A percentile compares a stretch with the other conserved stretches of the same genome.
These are phyloP conservation scores for Fagus crenata DNA, from an alignment of 306 rosid species.

Conservation along the genomic window DNA sequence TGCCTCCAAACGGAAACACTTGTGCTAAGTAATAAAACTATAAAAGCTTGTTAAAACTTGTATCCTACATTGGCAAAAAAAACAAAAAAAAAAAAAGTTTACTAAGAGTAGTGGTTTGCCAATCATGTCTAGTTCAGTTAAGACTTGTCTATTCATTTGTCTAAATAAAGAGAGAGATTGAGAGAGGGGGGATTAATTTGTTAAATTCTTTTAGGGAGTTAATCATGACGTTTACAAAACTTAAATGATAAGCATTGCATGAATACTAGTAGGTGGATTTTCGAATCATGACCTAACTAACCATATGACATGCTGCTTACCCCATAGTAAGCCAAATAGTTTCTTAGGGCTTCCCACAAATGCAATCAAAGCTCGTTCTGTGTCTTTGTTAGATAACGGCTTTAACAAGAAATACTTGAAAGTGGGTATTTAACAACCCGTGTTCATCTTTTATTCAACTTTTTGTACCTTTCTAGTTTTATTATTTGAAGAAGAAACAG, in stretches of 20 bases:
- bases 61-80: too few species aligned
- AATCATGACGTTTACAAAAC: conserved; percentile 37
- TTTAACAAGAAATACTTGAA: conserved; percentile 37
- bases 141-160: conserved; percentile 31
- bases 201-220: conserved; percentile 37
- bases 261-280: conserved; percentile 40
- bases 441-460: not conserved
- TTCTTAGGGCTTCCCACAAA: not conserved
- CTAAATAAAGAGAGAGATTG: conserved; percentile 11
- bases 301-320: conserved; percentile 65
- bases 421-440: conserved; percentile 34
- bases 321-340: conserved; percentile 1
- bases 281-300: conserved; percentile 65
- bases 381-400: conserved; percentile 43
- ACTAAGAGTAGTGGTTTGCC: conserved; percentile 30
- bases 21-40: not conserved
- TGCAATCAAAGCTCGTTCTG: conserved; percentile 20
- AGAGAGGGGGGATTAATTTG: conserved; percentile 15
- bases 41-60: not conserved
- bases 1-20: not conserved
- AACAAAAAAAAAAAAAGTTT: too few species aligned
- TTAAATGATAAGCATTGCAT: conserved; percentile 55
- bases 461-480: not conserved
- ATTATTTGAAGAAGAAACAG: not conserved
- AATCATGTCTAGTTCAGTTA: conserved; percentile 36